Percentiles rank a stretch among this genome's conserved stretches.
These are phyloP conservation scores for apple (Malus domestica) DNA, from an alignment of 306 rosid species.

Conservation along the genomic window ASM211411v1 NC_041798.1:28321501-28322000, in stretches of 20 bases:
- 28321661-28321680: slow-evolving; percentile 98
- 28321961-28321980: not conserved
- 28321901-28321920: not conserved
- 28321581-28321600: slow-evolving; percentile 33
- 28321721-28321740: slow-evolving; percentile 71
- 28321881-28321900: not conserved
- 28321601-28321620: slow-evolving; percentile 92
- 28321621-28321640: slow-evolving; percentile 89
- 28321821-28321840: slow-evolving; percentile 88
- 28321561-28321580: slow-evolving; percentile 8
- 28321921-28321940: not conserved
- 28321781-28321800: slow-evolving; percentile 77
- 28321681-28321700: slow-evolving; percentile 81
- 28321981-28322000: not conserved
- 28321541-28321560: not conserved
- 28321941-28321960: not conserved
- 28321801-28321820: slow-evolving; percentile 81
- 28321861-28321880: slow-evolving; percentile 15
- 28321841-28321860: slow-evolving; percentile 18
- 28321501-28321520: slow-evolving; percentile 76
- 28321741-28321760: slow-evolving; percentile 77
- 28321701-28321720: slow-evolving; percentile 64
- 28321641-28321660: slow-evolving; percentile 82
- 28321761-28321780: slow-evolving; percentile 98
- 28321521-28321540: slow-evolving; percentile 1